Evolutionary conservation across 2,329 filamentous ascomycete genomes (phyloP), one percentile per base, ranked within the genome.

Genomic region (Fragosphaeria purpurea): DNA sequence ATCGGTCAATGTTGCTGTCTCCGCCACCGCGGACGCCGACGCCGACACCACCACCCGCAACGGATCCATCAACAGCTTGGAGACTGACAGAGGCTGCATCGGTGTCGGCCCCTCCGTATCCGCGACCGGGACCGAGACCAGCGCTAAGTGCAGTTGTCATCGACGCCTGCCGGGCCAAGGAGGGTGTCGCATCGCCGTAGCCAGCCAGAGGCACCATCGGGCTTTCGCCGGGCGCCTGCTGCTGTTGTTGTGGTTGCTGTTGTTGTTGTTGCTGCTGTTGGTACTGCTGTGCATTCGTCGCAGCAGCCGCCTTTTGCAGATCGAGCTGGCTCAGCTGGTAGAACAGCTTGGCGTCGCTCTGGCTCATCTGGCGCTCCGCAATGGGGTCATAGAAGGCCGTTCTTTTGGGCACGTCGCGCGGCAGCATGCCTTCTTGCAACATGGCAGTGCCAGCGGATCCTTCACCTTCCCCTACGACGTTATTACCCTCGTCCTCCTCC

Each of bases 381-480:
- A 91, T 85, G 61, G 91, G 88, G 67, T 96, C 90, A 69, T 95
- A 96, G 63, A 89, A 94, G 22, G 90, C 87, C 7, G 89, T 95
- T 63, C 83, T 84, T 54, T 75, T 75, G 37, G 79, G 79, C 48
- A 79, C 63, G 61, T 84, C 80, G 54, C 80, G 72, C 30, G 72
- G 70, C 8, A 84, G 70, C 73, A 83, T 79, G 50, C 79, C 79
- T 34, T 78, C 75, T 50, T 73, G 64, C 38, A 72, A 62, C 11
- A 64, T 64, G 1, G 44, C 42, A 6, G 52, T 46, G 30, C 43
- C 50, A 32, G 43, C 40, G 42, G 44, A 11, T 37, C 7, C 7
- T 37, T 7, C 35, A 4, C 11, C 35, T 37, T 22, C 35, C 11
- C 7, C 35, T 37, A 7, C 35, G 7, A 37, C 35, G 3, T 37